Base-by-base conservation (phyloP, 2,329 filamentous ascomycete genomes). In the Fusarium domesticum region DNA sequence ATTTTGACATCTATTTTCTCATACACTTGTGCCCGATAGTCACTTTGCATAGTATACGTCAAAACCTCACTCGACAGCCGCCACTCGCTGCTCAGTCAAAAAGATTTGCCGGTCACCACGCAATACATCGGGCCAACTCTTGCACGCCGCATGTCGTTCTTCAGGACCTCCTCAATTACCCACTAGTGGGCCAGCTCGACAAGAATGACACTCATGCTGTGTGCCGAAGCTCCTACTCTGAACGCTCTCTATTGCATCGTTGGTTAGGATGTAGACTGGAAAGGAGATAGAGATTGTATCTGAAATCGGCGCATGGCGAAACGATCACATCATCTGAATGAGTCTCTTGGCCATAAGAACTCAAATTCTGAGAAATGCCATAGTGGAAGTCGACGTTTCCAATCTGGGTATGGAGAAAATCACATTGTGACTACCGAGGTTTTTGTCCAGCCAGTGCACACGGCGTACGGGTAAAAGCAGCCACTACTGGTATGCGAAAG, bases 401-500 rank as follows among this genome's bases (percentile, higher is more conserved):
- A 17, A 45, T 35, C 19, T 45, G 45, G 19, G 55, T 49, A 23
- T 63, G 63, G 56, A 77, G 78, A 58, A 80, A 78, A 81, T 57
- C 20, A 81, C 67, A 54, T 77, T 80, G 42, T 75, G 65, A 45
- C 70, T 73, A 11, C 76, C 72, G 5, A 81, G 65, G n/a, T 75
- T 76, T 53, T 81, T 81, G 64, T 80, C 77, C 6, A 81, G 66
- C 77, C 76, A 80, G 47, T 77, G 72, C 1, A 78, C 75, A 3
- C n/a, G n/a, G 74, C 70, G 53, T 80, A 77, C 0, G 80, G 67
- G 43, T 78, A 77, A 36, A 80, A 62, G 15, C 73, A 79, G 53
- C 76, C 74, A 44, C 74, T 68, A 20, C 81, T 65, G 18, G 72
- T 71, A 36, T 71, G 69, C 35, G 78, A 77, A 15, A 83, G 69